Evolutionary conservation across 495 filamentous ascomycete genomes (phyloP).

Genomic region (Trichoderma gamsii): DNA sequence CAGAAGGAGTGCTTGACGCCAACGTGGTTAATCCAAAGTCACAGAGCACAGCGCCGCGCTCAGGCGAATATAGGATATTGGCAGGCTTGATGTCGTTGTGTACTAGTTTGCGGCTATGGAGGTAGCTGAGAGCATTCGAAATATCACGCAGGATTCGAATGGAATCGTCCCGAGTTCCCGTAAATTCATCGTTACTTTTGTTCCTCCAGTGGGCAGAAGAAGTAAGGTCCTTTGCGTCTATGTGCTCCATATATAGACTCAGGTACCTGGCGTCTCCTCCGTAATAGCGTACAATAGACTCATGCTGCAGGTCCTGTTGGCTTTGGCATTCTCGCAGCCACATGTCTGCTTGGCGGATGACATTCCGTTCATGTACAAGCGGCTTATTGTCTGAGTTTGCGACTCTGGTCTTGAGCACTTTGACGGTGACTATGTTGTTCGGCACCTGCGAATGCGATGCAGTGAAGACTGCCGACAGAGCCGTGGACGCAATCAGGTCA

Average conservation of each 20-base stretch:
- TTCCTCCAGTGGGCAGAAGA: constrained; percentile 37
- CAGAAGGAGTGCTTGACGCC: constrained; percentile 32
- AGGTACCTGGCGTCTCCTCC: constrained; percentile 45
- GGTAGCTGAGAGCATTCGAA: constrained; percentile 39
- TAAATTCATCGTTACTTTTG: constrained; percentile 33
- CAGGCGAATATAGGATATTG: constrained; percentile 47
- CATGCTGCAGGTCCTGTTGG: constrained; percentile 41
- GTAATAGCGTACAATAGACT: constrained; percentile 43
- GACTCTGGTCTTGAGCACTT: constrained; percentile 42
- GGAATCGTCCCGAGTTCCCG: constrained; percentile 35
- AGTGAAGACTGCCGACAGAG: constrained; percentile 44
- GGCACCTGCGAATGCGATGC: constrained; percentile 40
- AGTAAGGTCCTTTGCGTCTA: constrained; percentile 41
- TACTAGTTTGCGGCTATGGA: constrained; percentile 38
- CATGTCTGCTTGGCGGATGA: constrained; percentile 45
- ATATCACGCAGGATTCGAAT: constrained; percentile 42
- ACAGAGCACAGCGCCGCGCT: constrained; percentile 45
- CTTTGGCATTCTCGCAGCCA: constrained; percentile 45
- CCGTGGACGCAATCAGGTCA: constrained; percentile 39
- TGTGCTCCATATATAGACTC: constrained; percentile 47
- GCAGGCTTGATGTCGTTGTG: constrained; percentile 50
- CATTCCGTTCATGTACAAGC: constrained; percentile 35
- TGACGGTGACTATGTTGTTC: constrained; percentile 41
- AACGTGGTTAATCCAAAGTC: constrained; percentile 42
- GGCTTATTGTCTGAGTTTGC: constrained; percentile 27